Evolutionary conservation across 2,329 filamentous ascomycete species (phyloP).

Genomic region (Monosporascus ibericus): DNA sequence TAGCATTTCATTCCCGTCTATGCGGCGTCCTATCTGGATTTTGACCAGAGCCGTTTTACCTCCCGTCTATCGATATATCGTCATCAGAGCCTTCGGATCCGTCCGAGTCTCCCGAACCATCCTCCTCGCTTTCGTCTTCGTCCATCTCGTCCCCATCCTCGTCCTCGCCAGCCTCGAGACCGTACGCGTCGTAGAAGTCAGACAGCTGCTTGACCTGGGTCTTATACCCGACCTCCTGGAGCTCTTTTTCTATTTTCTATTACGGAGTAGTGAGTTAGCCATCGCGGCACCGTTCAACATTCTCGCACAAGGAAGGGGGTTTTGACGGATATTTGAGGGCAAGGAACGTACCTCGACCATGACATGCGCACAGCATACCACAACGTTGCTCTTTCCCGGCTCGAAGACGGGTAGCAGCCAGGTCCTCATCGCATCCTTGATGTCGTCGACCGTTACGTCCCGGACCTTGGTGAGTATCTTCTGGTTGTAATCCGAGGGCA

Average conservation of each 20-base stretch:
- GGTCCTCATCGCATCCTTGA: constrained; percentile 66
- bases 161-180: constrained; percentile 58
- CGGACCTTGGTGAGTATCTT: constrained; percentile 72
- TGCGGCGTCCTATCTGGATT: no score
- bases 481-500: constrained; percentile 72
- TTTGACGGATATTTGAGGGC: no score
- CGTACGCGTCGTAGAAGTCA: constrained; percentile 86
- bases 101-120: constrained; percentile 11
- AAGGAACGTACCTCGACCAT: constrained; percentile 68
- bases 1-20: no score
- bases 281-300: no score
- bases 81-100: constrained; percentile 11
- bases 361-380: constrained; percentile 80
- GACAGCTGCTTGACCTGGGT: constrained; percentile 67
- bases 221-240: constrained; percentile 71
- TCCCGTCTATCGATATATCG: background rate
- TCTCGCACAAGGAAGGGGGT: no score
- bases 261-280: constrained; percentile 1
- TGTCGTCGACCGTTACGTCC: constrained; percentile 68
- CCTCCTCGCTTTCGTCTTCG: constrained; percentile 14
- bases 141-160: constrained; percentile 36
- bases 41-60: background rate
- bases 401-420: constrained; percentile 76
- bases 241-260: constrained; percentile 69
- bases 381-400: constrained; percentile 73